Evolutionary conservation across 768 basidiomycete genomes (phyloP), one percentile per base, ranked within the genome.

Genomic region (Hydnum rufescens): DNA sequence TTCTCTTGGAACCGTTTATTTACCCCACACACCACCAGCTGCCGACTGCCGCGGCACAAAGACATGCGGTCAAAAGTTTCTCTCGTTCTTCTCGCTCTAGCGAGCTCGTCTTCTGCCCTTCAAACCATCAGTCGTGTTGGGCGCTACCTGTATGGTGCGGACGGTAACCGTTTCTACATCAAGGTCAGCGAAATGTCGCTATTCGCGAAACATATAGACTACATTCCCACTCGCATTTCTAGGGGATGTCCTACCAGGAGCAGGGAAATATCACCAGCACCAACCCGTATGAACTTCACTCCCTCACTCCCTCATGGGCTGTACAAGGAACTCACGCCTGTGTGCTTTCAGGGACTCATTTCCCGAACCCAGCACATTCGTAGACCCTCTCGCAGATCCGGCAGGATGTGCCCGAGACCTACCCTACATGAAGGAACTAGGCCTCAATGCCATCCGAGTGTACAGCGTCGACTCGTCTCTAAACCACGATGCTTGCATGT

Each of bases 401-500:
- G 65, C 70, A 34, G 76, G 73, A 29, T 95, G 90, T 64, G 63
- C 70, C 18, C 78, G 90, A 49, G 90, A 95, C 64, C 58, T 90
- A 22, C 82, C 84, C 1, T 78, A 74, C 64, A 71, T 95, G 42
- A 70, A 78, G 61, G 66, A 81, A 53, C 75, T 93, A 19, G 74
- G 75, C 5, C 75, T 92, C 61, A 95, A 92, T 61, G 69, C 80
- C 36, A 70, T 95, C 48, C 80, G 88, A 52, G 80, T 80, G 2
- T 95, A 95, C 70, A 83, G 80, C 53, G 88, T 92, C 56, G 74
- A 90, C 61, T 74, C 85, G 0, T 71, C 78, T 31, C 66, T 80
- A 53, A 82, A 93, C 65, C 90, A 96, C 57, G 87, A 90, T 63
- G 66, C 66, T 1, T 96, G 90, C 66, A 93, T 96, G 90, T 64